Evolutionary conservation across 352 stramenopile species (phyloP), one percentile per base, ranked within the genome.

Genomic region (Phytopythium kandeliae): DNA sequence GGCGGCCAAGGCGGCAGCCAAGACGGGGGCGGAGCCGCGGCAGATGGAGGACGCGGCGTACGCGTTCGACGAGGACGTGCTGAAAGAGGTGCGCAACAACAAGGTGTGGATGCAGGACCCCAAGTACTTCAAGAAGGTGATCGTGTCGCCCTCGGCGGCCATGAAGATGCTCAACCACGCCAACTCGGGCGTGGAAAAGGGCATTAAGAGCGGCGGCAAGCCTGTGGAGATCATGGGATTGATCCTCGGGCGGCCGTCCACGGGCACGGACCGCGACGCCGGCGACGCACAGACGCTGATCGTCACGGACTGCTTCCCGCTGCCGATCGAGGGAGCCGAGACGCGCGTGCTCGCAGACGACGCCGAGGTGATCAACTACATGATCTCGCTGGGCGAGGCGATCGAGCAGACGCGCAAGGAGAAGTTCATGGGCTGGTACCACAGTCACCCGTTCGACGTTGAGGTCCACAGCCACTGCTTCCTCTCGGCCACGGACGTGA

Each of bases 351-450:
- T 99, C 38, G 96, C 96, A 15, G 97, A 99, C 60, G 96, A 99
- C 60, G 68, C 90, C 16, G 84, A 98, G 61, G 97, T 99, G 5
- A 97, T 98, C 56, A 99, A 99, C 73, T 98, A 99, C 71, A 99
- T 99, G 97, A 99, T 99, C 67, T 92, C 93, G 28, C 78, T 99
- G 2, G 90, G 91, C 5, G 97, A 99, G 66, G 84, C 83, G 6
- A 68, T 98, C 31, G 96, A 98, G 67, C 63, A 81, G 55, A 98
- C 93, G 3, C 85, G 95, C 37, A 96, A 97, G 49, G 96, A 99
- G 65, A 95, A 96, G 51, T 99, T 99, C 62, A 98, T 98, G 91
- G 97, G 97, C 51, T 99, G 97, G 97, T 99, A 99, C 78, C 97
- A 99, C 69, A 97, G 88, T 58, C 97, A 99, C 59, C 97, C 97